Evolutionary conservation across 192 early-diverging fungal genomes (phyloP).

Genomic region (Gaertneriomyces sp.): DNA sequence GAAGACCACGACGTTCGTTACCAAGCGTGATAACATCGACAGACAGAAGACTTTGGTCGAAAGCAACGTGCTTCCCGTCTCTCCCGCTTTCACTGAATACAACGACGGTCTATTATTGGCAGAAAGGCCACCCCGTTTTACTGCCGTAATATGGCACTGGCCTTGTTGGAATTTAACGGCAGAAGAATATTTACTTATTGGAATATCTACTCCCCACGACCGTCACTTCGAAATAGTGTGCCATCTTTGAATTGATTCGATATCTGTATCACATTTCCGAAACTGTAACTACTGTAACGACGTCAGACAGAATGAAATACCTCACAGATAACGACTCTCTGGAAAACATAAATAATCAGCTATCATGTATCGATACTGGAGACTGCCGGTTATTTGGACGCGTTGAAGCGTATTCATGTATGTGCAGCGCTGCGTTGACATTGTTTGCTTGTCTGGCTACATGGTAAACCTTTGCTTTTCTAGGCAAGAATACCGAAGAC

Average conservation of each 20-base stretch:
- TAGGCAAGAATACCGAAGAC: conserved; percentile 88
- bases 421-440: conserved; percentile 27
- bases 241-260: neutral
- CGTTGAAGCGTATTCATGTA: conserved; percentile 94
- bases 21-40: too few species aligned
- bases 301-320: conserved; percentile 71
- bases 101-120: too few species aligned
- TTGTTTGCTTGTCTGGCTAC: too few species aligned
- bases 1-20: too few species aligned
- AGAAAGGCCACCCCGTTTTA: too few species aligned
- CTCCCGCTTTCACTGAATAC: too few species aligned
- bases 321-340: conserved; percentile 71
- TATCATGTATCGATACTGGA: conserved; percentile 76
- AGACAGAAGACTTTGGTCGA: too few species aligned
- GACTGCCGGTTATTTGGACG: conserved; percentile 80
- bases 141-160: conserved; percentile 5
- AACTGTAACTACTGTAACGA: too few species aligned
- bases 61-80: too few species aligned
- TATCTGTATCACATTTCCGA: neutral
- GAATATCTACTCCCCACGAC: conserved; percentile 13
- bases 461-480: neutral
- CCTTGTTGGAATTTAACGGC: conserved; percentile 3
- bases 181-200: conserved; percentile 10
- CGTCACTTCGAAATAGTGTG: conserved; percentile 4
- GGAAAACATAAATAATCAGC: conserved; percentile 78